phyloP scores from a whole-genome alignment of 257 asterid species.

The Nicotiana obtusifolia region DNA sequence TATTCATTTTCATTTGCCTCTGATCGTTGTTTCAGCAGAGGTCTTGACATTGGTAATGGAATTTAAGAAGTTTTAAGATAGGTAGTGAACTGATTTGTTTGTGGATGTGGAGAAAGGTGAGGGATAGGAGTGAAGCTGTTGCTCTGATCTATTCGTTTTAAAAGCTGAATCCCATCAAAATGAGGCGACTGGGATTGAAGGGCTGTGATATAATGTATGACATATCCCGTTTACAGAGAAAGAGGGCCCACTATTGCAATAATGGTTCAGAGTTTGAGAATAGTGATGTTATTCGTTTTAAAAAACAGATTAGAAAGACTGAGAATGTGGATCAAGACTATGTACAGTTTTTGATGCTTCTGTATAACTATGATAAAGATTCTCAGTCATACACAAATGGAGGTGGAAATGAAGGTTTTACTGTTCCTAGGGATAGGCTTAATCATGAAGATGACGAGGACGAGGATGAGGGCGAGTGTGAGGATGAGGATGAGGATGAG shows the following conservation, averaged over 20 bases:
- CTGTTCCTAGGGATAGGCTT: neutral
- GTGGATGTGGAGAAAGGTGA: neutral
- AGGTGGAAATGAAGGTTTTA: neutral
- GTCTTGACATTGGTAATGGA: neutral
- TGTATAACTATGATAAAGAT: neutral
- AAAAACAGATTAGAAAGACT: slow-evolving; percentile 2
- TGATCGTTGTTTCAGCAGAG: neutral
- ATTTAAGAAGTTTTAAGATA: neutral
- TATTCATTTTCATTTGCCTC: neutral
- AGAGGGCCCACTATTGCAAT: slow-evolving; percentile 2
- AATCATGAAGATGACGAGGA: neutral
- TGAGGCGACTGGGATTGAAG: neutral
- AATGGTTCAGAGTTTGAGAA: neutral
- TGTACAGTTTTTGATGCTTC: slow-evolving; percentile 5
- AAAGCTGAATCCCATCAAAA: slow-evolving; percentile 6
- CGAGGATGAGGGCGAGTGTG: neutral
- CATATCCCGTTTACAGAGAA: slow-evolving; percentile 1
- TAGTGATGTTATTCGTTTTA: slow-evolving; percentile 4
- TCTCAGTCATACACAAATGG: neutral
- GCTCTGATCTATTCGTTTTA: slow-evolving; percentile 9
- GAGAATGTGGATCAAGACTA: slow-evolving; percentile 1
- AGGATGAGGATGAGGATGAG: neutral
- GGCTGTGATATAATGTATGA: neutral
- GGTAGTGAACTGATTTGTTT: neutral
- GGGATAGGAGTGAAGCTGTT: slow-evolving; percentile 4